These are phyloP conservation scores for Zostera marina DNA, from an alignment of 116 monocot genomes.

Conservation along the genomic window DNA sequence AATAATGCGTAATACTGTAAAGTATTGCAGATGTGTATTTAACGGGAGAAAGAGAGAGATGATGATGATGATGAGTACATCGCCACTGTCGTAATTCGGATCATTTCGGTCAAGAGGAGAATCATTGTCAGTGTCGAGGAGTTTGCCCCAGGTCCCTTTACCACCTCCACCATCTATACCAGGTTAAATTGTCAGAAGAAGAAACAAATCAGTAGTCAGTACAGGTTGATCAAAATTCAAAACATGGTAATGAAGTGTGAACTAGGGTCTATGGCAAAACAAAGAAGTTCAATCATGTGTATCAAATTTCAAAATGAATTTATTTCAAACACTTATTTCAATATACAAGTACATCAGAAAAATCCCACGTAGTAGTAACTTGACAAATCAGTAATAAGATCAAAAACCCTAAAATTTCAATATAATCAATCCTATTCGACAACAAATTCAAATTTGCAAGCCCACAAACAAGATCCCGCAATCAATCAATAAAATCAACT, in stretches of 20 bases:
- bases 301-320: not conserved
- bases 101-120: conserved; percentile 66
- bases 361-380: too few relatives aligned
- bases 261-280: too few relatives aligned
- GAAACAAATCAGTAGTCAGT: not conserved
- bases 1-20: not conserved
- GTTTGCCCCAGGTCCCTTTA: conserved; percentile 98
- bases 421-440: too few relatives aligned
- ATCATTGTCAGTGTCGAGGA: conserved; percentile 59
- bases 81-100: conserved; percentile 97
- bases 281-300: not conserved
- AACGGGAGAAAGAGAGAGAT: not conserved
- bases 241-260: not conserved
- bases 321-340: not conserved
- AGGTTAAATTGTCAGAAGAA: not conserved
- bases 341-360: too few relatives aligned
- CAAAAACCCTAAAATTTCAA: too few relatives aligned
- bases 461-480: not conserved
- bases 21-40: not conserved
- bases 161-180: conserved; percentile 90
- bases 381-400: too few relatives aligned
- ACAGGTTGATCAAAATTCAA: too few relatives aligned
- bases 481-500: not conserved
- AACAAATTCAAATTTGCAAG: too few relatives aligned
- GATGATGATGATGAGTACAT: conserved; percentile 41